Base-by-base conservation (phyloP, 768 basidiomycete genomes). In the Coprinopsis marcescibilis region DNA sequence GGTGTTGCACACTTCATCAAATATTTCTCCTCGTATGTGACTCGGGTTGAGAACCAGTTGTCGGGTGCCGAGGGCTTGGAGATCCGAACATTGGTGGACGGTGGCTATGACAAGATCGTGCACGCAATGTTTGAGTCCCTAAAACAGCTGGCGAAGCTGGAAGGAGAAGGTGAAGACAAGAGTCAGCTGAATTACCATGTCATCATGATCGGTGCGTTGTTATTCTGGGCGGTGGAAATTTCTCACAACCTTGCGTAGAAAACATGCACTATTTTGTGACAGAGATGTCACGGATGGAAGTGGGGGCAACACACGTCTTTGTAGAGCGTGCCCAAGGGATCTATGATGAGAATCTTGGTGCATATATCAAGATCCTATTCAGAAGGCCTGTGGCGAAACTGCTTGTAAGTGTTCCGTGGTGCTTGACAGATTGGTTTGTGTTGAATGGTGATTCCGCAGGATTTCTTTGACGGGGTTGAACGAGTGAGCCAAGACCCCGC, bases 101-200 rank as follows among this genome's bases (percentile, higher is more conserved):
- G 71, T 3, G 85, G 89, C 0, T 96, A 97, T 59, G 92, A 94
- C 60, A 81, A 75, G 55, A 88, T 98, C 34, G 86, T 92, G 29
- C 81, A 85, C 51, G 73, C 83, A 34, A 96, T 98, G 80, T 94
- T 98, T 58, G 93, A 91, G 36, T 85, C 81, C 12, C 64, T 98
- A 51, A 93, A 92, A 65, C 92, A 94, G 51, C 90, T 98, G 80
- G 95, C 94, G 10, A 98, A 96, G 63, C 68, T 95, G 74, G 87
- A 93, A 47, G 89, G 90, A 0, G 90, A 89, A 46, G 87, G 80
- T 0, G 95, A 98, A 59, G 94, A 93, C 63, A 98, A 98, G 65
- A 93, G 93, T 0, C 92, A 95, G 59, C 75, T 98, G 43, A 97
- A 97, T 63, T 96, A 91, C 54, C 92, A 96, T 60, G 90, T 97